phyloP scores from a whole-genome alignment of 768 basidiomycete genomes.

The Rossbeevera mucosa region DNA sequence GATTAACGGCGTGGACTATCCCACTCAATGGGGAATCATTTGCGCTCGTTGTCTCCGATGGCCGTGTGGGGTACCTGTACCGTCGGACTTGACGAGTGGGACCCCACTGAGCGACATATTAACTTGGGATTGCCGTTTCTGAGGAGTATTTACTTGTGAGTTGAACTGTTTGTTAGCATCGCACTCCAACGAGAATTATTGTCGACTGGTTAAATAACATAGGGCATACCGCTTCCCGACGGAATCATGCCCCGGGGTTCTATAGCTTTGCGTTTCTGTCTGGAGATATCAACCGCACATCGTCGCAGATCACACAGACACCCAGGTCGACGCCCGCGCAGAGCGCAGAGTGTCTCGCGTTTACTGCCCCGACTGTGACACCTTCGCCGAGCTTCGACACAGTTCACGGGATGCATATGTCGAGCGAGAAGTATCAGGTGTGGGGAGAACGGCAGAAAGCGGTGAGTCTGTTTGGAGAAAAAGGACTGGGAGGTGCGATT shows the following conservation, averaged over 20 bases:
- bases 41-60: constrained; percentile 7
- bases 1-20: constrained; percentile 27
- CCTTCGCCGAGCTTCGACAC: constrained; percentile 12
- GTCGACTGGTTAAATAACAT: no score
- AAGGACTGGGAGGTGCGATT: background rate
- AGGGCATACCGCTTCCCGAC: constrained; percentile 30
- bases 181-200: no score
- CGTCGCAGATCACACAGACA: constrained; percentile 17
- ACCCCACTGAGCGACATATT: background rate
- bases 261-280: constrained; percentile 28
- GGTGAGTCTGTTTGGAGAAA: constrained; percentile 9
- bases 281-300: constrained; percentile 19
- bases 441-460: constrained; percentile 10
- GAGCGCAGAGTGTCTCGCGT: constrained; percentile 12
- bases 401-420: constrained; percentile 11
- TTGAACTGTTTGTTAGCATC: no score
- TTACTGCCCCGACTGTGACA: constrained; percentile 11
- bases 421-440: constrained; percentile 9
- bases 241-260: constrained; percentile 24
- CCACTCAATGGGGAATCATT: constrained; percentile 18
- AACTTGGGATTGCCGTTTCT: constrained; percentile 14
- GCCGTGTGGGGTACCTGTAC: constrained; percentile 10
- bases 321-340: constrained; percentile 17
- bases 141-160: constrained; percentile 17
- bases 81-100: constrained; percentile 2